Evolutionary conservation across 1,284 basidiomycete genomes (phyloP).

Genomic region (Rhodotorula sp.): DNA sequence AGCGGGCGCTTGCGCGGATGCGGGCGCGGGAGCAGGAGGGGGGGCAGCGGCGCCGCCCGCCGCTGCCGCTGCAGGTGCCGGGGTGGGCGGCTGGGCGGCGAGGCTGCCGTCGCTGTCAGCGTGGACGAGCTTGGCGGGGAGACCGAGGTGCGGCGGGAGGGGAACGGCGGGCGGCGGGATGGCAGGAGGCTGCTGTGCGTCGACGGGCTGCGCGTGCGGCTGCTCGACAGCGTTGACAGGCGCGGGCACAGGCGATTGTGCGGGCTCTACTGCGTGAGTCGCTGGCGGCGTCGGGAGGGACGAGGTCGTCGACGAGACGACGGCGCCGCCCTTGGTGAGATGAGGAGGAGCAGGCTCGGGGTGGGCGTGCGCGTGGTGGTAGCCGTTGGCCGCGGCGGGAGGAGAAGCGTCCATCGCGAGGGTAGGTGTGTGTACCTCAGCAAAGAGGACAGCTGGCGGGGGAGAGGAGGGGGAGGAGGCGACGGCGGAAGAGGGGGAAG

Average conservation of each 20-base stretch:
- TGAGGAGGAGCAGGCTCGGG: neutral
- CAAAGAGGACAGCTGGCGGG: neutral
- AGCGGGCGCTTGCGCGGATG: neutral
- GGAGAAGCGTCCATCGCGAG: neutral
- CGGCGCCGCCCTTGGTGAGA: neutral
- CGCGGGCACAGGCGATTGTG: neutral
- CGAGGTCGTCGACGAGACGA: conserved; percentile 1
- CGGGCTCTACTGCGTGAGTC: neutral
- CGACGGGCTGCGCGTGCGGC: neutral
- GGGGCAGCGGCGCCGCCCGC: neutral
- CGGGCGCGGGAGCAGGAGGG: neutral
- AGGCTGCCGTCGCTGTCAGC: conserved; percentile 23
- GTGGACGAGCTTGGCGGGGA: conserved; percentile 15
- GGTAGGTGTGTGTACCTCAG: neutral
- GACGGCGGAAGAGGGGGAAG: neutral
- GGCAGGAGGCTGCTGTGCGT: neutral
- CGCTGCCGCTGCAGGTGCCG: neutral
- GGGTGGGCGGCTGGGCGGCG: conserved; percentile 32
- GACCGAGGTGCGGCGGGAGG: conserved; percentile 15
- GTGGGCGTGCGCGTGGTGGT: neutral
- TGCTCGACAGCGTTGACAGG: neutral
- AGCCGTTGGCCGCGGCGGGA: neutral
- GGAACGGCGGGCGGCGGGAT: conserved; percentile 17
- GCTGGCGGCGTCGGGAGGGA: conserved; percentile 5
- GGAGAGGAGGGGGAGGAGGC: neutral